Evolutionary conservation across 352 stramenopile species (phyloP), one percentile per base, ranked within the genome.

Genomic region (Pythium phragmiticola): DNA sequence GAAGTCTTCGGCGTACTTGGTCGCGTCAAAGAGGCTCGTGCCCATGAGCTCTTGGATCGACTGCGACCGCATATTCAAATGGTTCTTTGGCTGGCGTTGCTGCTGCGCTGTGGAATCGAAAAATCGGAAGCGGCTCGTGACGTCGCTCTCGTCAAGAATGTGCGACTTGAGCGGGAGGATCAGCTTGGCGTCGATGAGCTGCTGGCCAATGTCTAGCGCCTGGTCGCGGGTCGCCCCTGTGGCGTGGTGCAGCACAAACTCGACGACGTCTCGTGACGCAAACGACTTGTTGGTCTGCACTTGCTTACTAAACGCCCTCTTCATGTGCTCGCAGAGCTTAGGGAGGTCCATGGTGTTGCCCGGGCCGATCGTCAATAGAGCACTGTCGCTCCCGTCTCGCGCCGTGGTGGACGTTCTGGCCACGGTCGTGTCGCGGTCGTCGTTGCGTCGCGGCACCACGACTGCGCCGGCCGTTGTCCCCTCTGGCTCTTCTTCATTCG

Each of bases 41-140:
- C 83, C 81, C 85, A 94, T 92, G 57, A 92, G 74, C 19, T 89
- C 85, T n/a, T 84, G 79, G 60, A 94, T 90, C 0, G 82, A 90
- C 43, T 84, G 80, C 14, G 77, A 79, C 13, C 72, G 63, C 75
- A 90, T 88, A 45, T 75, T 82, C 9, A 91, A 60, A 37, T 85
- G 80, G 49, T 89, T 90, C 53, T 87, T 89, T 6, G 79, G 77
- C 56, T 86, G 77, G 7, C 77, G 77, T 55, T 86, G 77, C 50
- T 85, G 89, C 41, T 73, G 68, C 0, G 57, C 23, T 34, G 63
- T 57, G n/a, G 55, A 28, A 19, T 92, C 78, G 34, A 74, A 71
- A 60, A 92, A 89, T 57, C 85, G 87, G 65, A 89, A 89, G 13
- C 81, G 72, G 4, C 73, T 76, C 8, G 55, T 64, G 12, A 26